Percentiles rank a stretch among this genome's conserved stretches.
These are phyloP conservation scores for Populus hybrid DNA, from an alignment of 441 rosid genomes.

Conservation along the genomic window DNA sequence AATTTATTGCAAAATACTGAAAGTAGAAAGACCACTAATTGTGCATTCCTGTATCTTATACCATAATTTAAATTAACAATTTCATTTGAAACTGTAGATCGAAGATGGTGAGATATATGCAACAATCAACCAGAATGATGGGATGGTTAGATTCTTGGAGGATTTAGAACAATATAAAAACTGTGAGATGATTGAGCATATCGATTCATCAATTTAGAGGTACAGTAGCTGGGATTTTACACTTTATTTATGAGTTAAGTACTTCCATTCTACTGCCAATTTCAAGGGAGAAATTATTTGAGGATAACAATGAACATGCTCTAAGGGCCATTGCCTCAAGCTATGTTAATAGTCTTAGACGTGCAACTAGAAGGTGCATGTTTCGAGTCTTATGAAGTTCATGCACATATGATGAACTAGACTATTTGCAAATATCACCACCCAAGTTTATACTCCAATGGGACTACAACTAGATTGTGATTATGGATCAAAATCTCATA, in stretches of 20 bases:
- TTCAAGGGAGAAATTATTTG: neutral
- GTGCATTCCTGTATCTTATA: neutral
- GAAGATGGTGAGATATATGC: no score
- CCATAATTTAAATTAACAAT: no score
- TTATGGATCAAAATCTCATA: no score
- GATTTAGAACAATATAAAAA: no score
- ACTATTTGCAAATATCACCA: neutral
- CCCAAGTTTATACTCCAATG: constrained; percentile 60
- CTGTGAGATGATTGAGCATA: constrained; percentile 64
- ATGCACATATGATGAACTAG: neutral
- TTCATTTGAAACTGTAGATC: no score
- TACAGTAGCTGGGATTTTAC: no score
- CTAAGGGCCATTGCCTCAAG: neutral
- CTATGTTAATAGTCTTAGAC: neutral
- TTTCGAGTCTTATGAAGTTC: neutral
- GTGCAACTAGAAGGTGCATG: neutral
- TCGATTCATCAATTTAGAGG: no score
- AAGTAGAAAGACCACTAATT: neutral
- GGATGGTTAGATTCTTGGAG: no score
- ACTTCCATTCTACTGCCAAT: no score
- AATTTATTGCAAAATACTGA: neutral
- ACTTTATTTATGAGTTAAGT: no score
- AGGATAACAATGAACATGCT: neutral
- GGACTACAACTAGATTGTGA: neutral
- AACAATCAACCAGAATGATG: no score